These are phyloP conservation scores for Coriaria nepalensis DNA, from an alignment of 306 rosid genomes.

Conservation along the genomic window DNA sequence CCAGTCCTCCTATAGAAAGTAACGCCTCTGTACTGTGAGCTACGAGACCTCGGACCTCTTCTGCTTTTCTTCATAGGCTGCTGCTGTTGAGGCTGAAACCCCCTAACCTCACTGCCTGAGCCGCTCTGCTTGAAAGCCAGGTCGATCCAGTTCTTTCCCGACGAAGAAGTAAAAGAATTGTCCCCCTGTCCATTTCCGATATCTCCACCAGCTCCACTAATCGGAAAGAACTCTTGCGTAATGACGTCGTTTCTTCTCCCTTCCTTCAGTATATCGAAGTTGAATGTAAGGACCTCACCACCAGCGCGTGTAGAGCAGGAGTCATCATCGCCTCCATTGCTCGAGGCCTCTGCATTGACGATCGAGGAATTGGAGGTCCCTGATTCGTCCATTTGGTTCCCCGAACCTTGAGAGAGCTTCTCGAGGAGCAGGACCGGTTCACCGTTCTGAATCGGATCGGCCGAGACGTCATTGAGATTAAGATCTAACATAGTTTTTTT, in stretches of 20 bases:
- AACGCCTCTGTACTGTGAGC: conserved; percentile 97
- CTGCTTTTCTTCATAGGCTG: conserved; percentile 78
- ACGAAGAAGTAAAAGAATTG: conserved; percentile 31
- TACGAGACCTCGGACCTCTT: conserved; percentile 96
- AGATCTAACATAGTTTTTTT: conserved; percentile 59
- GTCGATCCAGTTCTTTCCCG: conserved; percentile 50
- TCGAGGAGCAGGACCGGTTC: conserved; percentile 28
- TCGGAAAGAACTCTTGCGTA: conserved; percentile 67
- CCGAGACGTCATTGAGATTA: conserved; percentile 54
- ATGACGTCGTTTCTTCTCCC: conserved; percentile 24
- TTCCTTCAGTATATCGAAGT: conserved; percentile 74
- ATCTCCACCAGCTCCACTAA: conserved; percentile 14
- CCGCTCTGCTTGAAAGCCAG: conserved; percentile 44
- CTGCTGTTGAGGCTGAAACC: conserved; percentile 26
- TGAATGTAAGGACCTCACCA: conserved; percentile 44
- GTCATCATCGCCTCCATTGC: conserved; percentile 65
- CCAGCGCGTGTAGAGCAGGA: conserved; percentile 73
- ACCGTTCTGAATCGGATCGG: conserved; percentile 36
- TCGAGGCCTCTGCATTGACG: conserved; percentile 88
- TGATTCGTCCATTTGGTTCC: conserved; percentile 75
- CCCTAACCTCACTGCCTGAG: conserved; percentile 30
- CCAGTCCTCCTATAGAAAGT: conserved; percentile 98
- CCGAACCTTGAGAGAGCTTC: conserved; percentile 43
- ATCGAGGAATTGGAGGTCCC: conserved; percentile 89
- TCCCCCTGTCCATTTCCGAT: conserved; percentile 36